phyloP scores from a whole-genome alignment of 2,329 filamentous ascomycete species.

The Colletotrichum theobromicola region DNA sequence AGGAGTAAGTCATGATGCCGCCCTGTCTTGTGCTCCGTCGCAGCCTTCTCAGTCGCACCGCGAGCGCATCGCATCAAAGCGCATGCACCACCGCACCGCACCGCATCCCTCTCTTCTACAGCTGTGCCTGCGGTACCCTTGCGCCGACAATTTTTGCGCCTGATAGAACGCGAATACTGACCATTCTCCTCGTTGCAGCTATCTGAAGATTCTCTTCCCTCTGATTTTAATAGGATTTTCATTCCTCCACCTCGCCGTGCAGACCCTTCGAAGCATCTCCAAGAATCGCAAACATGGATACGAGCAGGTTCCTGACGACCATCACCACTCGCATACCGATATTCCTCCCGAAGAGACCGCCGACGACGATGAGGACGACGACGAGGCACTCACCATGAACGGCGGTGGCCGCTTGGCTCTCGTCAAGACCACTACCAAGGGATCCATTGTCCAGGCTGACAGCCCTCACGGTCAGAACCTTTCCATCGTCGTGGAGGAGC shows the following conservation, averaged over 20 bases:
- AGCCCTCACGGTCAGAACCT: conserved; percentile 76
- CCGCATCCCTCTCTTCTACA: neutral
- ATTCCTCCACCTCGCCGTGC: conserved; percentile 66
- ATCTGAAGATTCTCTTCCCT: conserved; percentile 81
- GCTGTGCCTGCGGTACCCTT: neutral
- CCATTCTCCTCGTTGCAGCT: conserved; percentile 54
- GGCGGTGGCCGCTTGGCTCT: conserved; percentile 60
- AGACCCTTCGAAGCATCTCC: conserved; percentile 59
- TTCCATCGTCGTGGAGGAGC: conserved; percentile 74
- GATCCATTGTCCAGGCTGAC: conserved; percentile 71
- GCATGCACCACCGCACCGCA: neutral
- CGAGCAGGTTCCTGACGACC: conserved; percentile 53
- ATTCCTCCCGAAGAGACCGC: conserved; percentile 53
- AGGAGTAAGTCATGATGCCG: conserved; percentile 61
- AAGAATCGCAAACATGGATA: conserved; percentile 61
- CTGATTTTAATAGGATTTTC: conserved; percentile 74
- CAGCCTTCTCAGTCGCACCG: neutral
- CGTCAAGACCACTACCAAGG: conserved; percentile 65
- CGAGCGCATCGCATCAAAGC: neutral
- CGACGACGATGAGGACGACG: conserved; percentile 64
- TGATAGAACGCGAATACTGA: neutral
- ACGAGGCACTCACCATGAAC: conserved; percentile 59
- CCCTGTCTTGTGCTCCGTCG: neutral
- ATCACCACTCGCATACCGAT: conserved; percentile 52
- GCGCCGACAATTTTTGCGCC: neutral